These are phyloP conservation scores for Globisporangium lucens DNA, from an alignment of 352 stramenopile genomes.

Conservation along the genomic window DNA sequence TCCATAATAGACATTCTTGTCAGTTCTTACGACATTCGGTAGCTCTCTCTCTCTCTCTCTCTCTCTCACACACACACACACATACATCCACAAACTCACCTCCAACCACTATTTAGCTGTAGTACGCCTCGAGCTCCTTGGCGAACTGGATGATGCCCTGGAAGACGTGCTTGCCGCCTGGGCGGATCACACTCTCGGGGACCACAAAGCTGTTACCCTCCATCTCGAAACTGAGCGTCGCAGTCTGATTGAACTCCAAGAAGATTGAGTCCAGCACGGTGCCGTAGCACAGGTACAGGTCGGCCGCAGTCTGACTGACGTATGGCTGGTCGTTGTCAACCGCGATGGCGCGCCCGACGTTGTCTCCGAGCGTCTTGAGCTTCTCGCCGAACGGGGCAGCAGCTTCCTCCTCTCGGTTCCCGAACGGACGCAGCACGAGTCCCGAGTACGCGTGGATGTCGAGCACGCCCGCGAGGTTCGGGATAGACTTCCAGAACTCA, in stretches of 20 bases:
- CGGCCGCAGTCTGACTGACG: constrained; percentile 17
- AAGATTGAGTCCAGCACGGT: constrained; percentile 29
- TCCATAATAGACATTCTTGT: too few relatives aligned
- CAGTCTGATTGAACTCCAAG: constrained; percentile 17
- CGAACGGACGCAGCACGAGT: constrained; percentile 23
- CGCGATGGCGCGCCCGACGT: constrained; percentile 18
- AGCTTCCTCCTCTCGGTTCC: constrained; percentile 11
- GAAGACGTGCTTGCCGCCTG: constrained; percentile 21
- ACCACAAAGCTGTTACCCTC: constrained; percentile 26
- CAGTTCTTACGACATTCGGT: too few relatives aligned
- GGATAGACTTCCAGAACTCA: constrained; percentile 19
- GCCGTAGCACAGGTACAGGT: constrained; percentile 28
- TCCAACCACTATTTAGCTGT: constrained; percentile 7
- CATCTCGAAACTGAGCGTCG: constrained; percentile 27
- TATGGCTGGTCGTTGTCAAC: constrained; percentile 17
- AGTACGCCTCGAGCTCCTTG: constrained; percentile 21
- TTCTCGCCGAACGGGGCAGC: constrained; percentile 16
- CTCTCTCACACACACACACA: too few relatives aligned
- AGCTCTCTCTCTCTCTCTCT: too few relatives aligned
- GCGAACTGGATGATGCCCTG: constrained; percentile 23
- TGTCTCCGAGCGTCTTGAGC: constrained; percentile 16
- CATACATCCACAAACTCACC: too few relatives aligned
- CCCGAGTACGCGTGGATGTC: constrained; percentile 29
- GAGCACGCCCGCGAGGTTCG: constrained; percentile 17
- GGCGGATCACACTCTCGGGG: constrained; percentile 18